A percentile compares a stretch with the other conserved stretches of the same genome.
Conservation (phyloP, 345 rosid genomes). For the Sonneratia caseolaris region DNA sequence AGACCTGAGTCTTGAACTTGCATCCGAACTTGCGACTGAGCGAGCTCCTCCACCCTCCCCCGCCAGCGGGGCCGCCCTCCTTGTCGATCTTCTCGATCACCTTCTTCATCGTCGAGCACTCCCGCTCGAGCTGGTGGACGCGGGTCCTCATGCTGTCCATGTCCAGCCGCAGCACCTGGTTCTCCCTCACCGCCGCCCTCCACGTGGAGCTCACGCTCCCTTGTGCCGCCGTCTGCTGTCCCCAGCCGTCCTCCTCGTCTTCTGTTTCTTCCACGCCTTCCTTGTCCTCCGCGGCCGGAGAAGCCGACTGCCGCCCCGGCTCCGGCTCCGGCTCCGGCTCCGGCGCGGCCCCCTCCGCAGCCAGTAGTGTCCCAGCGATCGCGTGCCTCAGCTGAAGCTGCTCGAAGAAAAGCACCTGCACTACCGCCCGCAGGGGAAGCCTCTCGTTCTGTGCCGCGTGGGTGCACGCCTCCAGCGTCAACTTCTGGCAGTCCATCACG, state of each 20-base stretch:
- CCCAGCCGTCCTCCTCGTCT: constrained; percentile 12
- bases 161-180: constrained; percentile 86
- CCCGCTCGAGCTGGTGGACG: constrained; percentile 74
- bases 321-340: constrained; percentile 17
- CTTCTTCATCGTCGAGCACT: constrained; percentile 80
- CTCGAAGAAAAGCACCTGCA: constrained; percentile 93
- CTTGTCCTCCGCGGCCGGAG: constrained; percentile 18
- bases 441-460: constrained; percentile 99
- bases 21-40: constrained; percentile 60
- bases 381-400: constrained; percentile 90
- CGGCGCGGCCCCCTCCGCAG: constrained; percentile 42
- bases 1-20: constrained; percentile 86
- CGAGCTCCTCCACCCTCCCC: constrained; percentile 44
- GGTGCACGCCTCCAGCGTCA: constrained; percentile 92
- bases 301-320: constrained; percentile 27
- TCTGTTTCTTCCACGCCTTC: constrained; percentile 21
- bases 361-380: constrained; percentile 68
- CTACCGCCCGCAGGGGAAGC: constrained; percentile 82
- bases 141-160: constrained; percentile 99
- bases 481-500: constrained; percentile 78
- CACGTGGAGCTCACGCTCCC: constrained; percentile 32
- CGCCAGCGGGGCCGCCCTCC: constrained; percentile 27
- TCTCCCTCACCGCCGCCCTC: constrained; percentile 77
- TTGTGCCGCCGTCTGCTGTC: not conserved
- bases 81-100: constrained; percentile 70